Conservation (phyloP, 2,329 filamentous ascomycete genomes). For the Aspergillus ochraceus region DNA sequence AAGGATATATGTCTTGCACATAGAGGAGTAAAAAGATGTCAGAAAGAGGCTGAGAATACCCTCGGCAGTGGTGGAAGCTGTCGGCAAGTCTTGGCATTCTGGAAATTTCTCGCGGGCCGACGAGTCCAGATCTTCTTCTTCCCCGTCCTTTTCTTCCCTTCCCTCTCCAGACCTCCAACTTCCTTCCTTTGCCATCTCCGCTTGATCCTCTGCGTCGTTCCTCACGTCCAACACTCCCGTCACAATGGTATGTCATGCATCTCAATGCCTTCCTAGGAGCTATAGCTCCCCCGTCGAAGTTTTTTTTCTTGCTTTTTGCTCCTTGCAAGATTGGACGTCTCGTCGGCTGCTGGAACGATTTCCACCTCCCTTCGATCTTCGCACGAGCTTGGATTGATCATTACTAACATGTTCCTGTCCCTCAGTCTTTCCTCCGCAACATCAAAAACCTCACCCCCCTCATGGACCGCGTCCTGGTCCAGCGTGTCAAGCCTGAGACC, state of each 20-base stretch:
- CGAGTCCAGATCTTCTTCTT: constrained; percentile 36
- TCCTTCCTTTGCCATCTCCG: constrained; percentile 9
- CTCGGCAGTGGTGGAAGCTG: constrained; percentile 32
- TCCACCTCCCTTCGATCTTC: not conserved
- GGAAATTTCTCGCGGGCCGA: constrained; percentile 42
- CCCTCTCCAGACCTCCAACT: constrained; percentile 26
- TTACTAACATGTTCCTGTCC: constrained; percentile 7
- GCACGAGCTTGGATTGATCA: not conserved
- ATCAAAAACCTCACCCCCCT: constrained; percentile 94
- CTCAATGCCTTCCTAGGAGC: not conserved
- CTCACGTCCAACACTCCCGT: constrained; percentile 4
- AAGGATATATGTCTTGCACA: no score
- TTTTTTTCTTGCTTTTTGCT: constrained; percentile 7
- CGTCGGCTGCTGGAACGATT: not conserved
- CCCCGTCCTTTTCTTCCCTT: constrained; percentile 34
- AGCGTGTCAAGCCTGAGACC: constrained; percentile 94
- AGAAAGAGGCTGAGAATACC: constrained; percentile 13
- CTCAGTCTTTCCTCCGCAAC: constrained; percentile 71
- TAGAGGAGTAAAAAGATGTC: no score
- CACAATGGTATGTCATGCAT: constrained; percentile 26
- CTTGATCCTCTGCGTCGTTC: constrained; percentile 2
- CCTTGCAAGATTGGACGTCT: not conserved
- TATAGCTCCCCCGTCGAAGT: constrained; percentile 6
- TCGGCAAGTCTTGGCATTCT: constrained; percentile 44
- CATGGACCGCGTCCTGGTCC: constrained; percentile 95